phyloP scores from a whole-genome alignment of 495 filamentous ascomycete genomes.

The Podospora pseudoanserina region DNA sequence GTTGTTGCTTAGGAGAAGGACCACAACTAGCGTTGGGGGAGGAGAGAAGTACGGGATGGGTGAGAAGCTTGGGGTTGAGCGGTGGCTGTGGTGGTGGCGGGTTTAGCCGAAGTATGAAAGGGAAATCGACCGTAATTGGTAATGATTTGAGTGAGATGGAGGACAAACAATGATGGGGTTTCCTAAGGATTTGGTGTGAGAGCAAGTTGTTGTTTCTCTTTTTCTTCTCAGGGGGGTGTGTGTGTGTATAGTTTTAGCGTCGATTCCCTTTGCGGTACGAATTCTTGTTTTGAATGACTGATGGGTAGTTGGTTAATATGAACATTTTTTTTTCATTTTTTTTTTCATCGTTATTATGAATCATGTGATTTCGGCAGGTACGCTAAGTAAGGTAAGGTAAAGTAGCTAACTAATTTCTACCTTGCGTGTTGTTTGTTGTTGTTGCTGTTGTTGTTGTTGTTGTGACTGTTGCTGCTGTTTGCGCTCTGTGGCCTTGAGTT shows the following conservation, averaged over 20 bases:
- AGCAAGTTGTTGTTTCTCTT: background rate
- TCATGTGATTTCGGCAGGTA: background rate
- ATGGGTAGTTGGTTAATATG: background rate
- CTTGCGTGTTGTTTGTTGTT: background rate
- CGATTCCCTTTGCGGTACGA: background rate
- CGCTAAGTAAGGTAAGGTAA: background rate
- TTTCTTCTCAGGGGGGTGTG: background rate
- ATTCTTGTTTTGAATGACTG: background rate
- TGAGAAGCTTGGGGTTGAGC: background rate
- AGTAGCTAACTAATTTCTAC: background rate
- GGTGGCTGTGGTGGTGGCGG: background rate
- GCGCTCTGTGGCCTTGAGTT: conserved; percentile 26
- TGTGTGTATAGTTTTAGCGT: background rate
- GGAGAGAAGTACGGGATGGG: background rate
- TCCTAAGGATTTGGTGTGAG: background rate
- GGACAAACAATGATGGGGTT: background rate
- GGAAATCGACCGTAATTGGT: conserved; percentile 13
- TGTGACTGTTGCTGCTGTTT: background rate
- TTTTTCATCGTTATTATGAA: background rate
- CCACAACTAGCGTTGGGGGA: background rate
- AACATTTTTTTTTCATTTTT: background rate
- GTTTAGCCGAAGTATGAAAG: background rate
- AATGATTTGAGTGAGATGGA: conserved; percentile 9
- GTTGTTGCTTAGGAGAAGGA: conserved; percentile 26
- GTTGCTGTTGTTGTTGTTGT: background rate